Evolutionary conservation across 768 basidiomycete species (phyloP), one percentile per base, ranked within the genome.

Genomic region (Phaeotremella fagi): DNA sequence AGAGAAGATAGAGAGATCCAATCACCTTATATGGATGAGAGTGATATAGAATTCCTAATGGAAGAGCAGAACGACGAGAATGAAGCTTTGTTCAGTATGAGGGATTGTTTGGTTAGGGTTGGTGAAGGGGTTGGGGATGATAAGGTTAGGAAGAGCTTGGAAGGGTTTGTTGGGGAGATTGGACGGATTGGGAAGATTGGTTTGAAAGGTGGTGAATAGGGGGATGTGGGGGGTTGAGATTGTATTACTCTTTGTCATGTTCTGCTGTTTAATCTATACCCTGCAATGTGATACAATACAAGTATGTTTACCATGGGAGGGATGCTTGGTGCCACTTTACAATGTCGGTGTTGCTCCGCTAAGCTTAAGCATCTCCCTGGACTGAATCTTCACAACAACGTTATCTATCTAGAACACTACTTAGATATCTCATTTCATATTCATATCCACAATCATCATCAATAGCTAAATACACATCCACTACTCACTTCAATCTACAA

Each of bases 31-130:
- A 62, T 66, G 58, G 61, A 63, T 27, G 55, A 60, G 26, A 54
- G 28, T 3, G 64, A 66, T 43, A 22, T 36, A 1, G 58, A 66
- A 51, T 26, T 62, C 16, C 52, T 47, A 6, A 12, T 43, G 27
- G 58, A 62, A 35, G 61, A 60, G 24, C 52, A 63, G 43, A 50
- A 49, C 24, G 53, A 62, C 7, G 61, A 66, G 36, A 42, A 55
- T 36, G 28, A 29, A 18, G 35, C 29, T 3, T 24, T 65, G 46
- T 57, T 61, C 31, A 27, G 53, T 26, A 56, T 64, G 35, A 52
- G 42, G 11, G 48, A 53, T 22, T 35, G 42, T n/a, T 7, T 61
- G 48, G 46, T 45, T 18, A 55, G 48, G 47, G 25, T 53, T 14
- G 38, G 42, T 26, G 41, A 33, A 28, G 22, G 41, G n/a, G 22